A percentile compares a stretch with the other conserved stretches of the same genome.
These are phyloP conservation scores for Umbelopsis vinacea DNA, from an alignment of 192 early-diverging fungal species.

Conservation along the genomic window DNA sequence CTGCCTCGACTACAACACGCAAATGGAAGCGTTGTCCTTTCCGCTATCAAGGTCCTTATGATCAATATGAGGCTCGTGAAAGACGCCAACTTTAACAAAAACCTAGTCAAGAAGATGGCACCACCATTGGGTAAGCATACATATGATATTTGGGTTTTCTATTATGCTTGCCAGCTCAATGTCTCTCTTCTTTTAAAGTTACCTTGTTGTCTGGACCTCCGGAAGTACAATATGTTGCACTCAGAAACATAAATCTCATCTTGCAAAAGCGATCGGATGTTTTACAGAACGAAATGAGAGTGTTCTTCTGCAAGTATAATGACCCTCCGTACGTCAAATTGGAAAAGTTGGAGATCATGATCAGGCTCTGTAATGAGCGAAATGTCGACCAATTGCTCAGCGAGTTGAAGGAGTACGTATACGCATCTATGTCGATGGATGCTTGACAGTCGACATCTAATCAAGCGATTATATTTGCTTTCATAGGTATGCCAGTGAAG, in stretches of 20 bases:
- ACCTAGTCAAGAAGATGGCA: constrained; percentile 87
- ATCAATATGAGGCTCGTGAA: constrained; percentile 70
- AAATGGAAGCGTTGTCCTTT: constrained; percentile 93
- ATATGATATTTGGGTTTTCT: not conserved
- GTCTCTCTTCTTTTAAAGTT: constrained; percentile 49
- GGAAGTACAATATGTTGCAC: constrained; percentile 96
- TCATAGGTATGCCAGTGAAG: constrained; percentile 88
- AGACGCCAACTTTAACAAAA: constrained; percentile 72
- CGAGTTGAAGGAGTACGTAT: constrained; percentile 89
- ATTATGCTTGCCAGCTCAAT: not conserved
- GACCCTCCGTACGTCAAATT: constrained; percentile 97
- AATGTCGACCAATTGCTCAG: constrained; percentile 92
- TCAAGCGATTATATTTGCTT: not conserved
- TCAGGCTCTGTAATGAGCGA: constrained; percentile 82
- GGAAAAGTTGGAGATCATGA: constrained; percentile 94
- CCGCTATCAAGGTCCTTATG: constrained; percentile 85
- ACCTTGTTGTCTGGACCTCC: constrained; percentile 86
- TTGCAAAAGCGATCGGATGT: constrained; percentile 88
- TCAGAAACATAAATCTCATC: constrained; percentile 96
- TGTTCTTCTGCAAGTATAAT: constrained; percentile 99
- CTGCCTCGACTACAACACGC: constrained; percentile 94
- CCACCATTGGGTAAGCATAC: constrained; percentile 80
- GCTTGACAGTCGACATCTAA: not conserved
- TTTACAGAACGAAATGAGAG: constrained; percentile 89
- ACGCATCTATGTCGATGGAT: not conserved